Evolutionary conservation across 2,329 filamentous ascomycete genomes (phyloP).

Genomic region (Fusarium sp.): DNA sequence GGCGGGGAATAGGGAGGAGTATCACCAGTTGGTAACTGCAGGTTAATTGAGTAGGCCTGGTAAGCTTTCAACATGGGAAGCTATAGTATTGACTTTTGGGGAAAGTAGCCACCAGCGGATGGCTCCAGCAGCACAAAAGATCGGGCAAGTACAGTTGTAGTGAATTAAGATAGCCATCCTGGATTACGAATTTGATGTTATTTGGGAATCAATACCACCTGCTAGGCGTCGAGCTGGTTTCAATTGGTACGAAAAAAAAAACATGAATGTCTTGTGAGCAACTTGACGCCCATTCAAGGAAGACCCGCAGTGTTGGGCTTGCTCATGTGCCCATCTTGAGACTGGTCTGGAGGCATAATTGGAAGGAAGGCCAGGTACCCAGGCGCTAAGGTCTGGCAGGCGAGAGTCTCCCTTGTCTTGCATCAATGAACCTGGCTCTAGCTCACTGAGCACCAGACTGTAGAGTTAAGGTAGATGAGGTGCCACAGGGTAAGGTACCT

Average conservation of each 20-base stretch:
- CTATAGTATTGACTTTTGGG: not conserved
- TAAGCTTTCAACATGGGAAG: not conserved
- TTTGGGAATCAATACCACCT: not conserved
- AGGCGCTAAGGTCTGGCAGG: conserved; percentile 21
- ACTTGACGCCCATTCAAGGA: conserved; percentile 30
- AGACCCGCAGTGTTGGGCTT: conserved; percentile 54
- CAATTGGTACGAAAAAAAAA: conserved; percentile 12
- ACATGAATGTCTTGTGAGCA: conserved; percentile 36
- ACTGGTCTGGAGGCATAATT: conserved; percentile 42
- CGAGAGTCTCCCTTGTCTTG: conserved; percentile 20
- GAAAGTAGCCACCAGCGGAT: not conserved
- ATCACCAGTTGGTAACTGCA: not conserved
- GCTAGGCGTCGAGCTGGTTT: not conserved
- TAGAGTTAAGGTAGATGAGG: not conserved
- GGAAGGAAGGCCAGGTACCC: conserved; percentile 16
- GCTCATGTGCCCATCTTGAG: conserved; percentile 60
- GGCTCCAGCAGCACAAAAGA: not conserved
- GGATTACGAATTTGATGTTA: not conserved
- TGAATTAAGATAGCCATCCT: not conserved
- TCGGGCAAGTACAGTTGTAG: not conserved
- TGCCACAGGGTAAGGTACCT: conserved; percentile 14
- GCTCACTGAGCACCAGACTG: not conserved
- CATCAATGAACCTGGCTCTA: not conserved
- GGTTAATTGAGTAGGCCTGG: not conserved
- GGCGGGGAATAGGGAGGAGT: conserved; percentile 1